Percentiles rank a stretch among this genome's conserved stretches.
Evolutionary conservation across 2,329 filamentous ascomycete genomes (phyloP).

Genomic region (Cadophora gregata): DNA sequence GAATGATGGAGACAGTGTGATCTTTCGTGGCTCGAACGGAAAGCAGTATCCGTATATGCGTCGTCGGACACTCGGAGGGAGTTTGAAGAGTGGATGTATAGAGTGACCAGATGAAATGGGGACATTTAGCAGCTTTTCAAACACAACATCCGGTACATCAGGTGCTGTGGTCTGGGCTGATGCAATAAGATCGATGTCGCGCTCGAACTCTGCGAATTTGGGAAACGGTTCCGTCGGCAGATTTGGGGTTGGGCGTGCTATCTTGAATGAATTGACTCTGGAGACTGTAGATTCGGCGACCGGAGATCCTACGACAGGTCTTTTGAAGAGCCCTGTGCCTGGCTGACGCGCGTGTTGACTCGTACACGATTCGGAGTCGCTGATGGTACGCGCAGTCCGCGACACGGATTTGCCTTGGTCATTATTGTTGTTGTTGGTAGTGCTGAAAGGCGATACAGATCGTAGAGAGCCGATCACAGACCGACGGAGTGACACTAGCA

Average conservation of each 20-base stretch:
- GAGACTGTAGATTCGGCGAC: neutral
- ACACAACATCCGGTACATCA: neutral
- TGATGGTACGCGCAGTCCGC: neutral
- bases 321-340: neutral
- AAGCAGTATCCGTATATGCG: slow-evolving; percentile 41
- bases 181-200: slow-evolving; percentile 27
- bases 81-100: slow-evolving; percentile 24
- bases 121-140: slow-evolving; percentile 14
- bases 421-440: neutral
- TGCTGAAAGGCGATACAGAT: slow-evolving; percentile 14
- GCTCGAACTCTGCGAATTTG: slow-evolving; percentile 26
- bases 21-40: slow-evolving; percentile 31
- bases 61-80: slow-evolving; percentile 34
- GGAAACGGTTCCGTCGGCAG: neutral
- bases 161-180: neutral
- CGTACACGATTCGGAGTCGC: neutral
- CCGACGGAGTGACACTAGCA: slow-evolving; percentile 15
- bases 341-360: neutral
- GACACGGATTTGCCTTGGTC: neutral
- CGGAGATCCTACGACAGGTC: neutral
- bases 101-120: neutral
- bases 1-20: slow-evolving; percentile 38
- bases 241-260: neutral
- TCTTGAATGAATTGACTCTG: neutral
- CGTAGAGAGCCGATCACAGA: slow-evolving; percentile 22